phyloP scores from a whole-genome alignment of 495 filamentous ascomycete genomes.

The Sabuloglossum arenarium region DNA sequence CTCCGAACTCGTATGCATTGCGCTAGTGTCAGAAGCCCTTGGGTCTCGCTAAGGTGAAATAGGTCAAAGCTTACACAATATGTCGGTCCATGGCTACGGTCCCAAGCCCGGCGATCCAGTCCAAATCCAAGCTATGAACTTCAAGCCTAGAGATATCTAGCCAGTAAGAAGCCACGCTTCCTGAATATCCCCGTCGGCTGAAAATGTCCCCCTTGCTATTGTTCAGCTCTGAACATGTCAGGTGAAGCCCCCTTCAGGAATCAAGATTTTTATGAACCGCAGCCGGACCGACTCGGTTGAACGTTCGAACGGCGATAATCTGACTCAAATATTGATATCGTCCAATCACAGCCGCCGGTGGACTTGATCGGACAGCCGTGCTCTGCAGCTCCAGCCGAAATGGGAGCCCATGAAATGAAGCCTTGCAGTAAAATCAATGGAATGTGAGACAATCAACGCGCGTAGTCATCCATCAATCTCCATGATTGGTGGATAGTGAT shows the following conservation, averaged over 20 bases:
- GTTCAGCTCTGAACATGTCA: not conserved
- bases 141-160: not conserved
- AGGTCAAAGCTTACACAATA: not conserved
- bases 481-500: not conserved
- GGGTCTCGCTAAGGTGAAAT: not conserved
- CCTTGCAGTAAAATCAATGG: not conserved
- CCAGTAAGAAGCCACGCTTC: not conserved
- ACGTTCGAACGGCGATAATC: not conserved
- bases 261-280: not conserved
- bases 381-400: slow-evolving; percentile 1
- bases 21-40: not conserved
- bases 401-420: not conserved
- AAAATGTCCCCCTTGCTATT: not conserved
- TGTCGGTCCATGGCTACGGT: not conserved
- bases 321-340: not conserved
- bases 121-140: not conserved
- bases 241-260: not conserved
- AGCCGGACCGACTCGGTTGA: not conserved
- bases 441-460: not conserved
- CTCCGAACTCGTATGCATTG: not conserved
- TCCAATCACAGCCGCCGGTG: not conserved
- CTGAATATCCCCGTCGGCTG: not conserved
- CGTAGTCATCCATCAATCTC: not conserved
- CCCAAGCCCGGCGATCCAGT: not conserved
- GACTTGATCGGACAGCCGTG: not conserved